Conservation (phyloP, 371 early-diverging fungal genomes). For the Apophysomyces sp. region DNA sequence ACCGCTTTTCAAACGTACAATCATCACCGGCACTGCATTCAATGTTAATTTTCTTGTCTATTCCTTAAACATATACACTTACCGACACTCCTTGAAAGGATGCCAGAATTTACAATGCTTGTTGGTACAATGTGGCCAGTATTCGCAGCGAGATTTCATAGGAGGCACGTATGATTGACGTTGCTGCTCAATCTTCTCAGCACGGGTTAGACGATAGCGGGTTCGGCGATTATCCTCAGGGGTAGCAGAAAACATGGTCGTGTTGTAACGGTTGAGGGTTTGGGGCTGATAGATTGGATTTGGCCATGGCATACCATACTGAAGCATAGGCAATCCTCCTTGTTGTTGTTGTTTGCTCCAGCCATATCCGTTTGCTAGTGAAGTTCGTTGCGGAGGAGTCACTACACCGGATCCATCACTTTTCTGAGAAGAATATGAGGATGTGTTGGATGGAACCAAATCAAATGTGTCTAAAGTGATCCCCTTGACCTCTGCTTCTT, state of each 20-base stretch:
- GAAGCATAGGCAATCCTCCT: background rate
- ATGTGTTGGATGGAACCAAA: background rate
- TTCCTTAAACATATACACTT: conserved; percentile 7
- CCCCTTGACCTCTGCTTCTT: too few relatives aligned
- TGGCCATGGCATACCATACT: background rate
- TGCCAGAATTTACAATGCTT: conserved; percentile 60
- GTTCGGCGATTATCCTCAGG: background rate
- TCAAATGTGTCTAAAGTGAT: too few relatives aligned
- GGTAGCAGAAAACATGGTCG: background rate
- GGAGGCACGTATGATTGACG: conserved; percentile 30
- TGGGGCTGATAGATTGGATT: background rate
- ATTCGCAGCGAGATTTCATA: conserved; percentile 52
- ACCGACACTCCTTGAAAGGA: conserved; percentile 52
- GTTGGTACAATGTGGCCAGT: conserved; percentile 61
- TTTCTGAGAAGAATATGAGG: background rate
- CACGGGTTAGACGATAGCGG: conserved; percentile 22
- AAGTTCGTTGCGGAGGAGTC: background rate
- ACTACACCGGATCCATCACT: background rate
- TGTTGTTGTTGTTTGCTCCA: background rate
- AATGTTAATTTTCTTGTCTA: background rate
- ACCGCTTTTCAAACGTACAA: conserved; percentile 48
- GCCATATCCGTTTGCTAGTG: background rate
- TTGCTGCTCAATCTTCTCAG: conserved; percentile 38
- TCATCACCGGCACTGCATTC: conserved; percentile 39
- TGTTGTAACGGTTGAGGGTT: background rate